Base-by-base conservation (phyloP, 2,329 filamentous ascomycete species). In the Pseudocercospora cruenta region DNA sequence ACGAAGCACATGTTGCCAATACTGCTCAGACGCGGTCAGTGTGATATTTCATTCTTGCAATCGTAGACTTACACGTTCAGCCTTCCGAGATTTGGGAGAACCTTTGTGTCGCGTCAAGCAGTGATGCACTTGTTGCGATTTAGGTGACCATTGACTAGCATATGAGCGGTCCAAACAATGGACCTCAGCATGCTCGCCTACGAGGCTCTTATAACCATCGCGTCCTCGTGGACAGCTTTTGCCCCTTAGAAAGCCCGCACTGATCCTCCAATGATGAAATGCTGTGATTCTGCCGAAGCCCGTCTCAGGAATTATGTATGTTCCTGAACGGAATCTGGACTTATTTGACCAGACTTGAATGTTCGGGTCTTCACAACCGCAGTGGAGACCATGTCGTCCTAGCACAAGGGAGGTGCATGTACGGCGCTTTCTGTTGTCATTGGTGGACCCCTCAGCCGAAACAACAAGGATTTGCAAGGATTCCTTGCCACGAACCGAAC, bases 1-100 rank as follows among this genome's bases (percentile, higher is more conserved):
- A 65, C 62, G 43, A 66, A 70, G 62, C 68, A 70, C 68, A 70
- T 70, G 55, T 3, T 58, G 19, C 28, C 55, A 24, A 39, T 58
- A 4, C 31, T 26, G 31, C 10, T 39, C 16, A 39, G 28, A 10
- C 26, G 10, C 61, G 1, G 43, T 58, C 14, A 21, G 24, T 8
- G 10, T 21, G n/a, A 24, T 47, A 7, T 19, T 63, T 26, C 43
- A 12, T 26, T 19, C 2, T 43, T 19, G 16, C 39, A 43, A 19
- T 4, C n/a, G 39, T 43, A 7, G 39, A n/a, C 39, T 43, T 19
- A 43, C 39, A 19, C 16, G 39, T 43, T 43, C 39, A 43, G 39
- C 39, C 16, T 19, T 43, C 14, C 39, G 39, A n/a, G 39, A n/a
- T 43, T 10, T n/a, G 39, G 14, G 16, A 43, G 47, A 26, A 26